Percentiles rank a stretch among this genome's conserved stretches.
These are phyloP conservation scores for Ricinus communis DNA, from an alignment of 345 rosid species.

Conservation along the genomic window DNA sequence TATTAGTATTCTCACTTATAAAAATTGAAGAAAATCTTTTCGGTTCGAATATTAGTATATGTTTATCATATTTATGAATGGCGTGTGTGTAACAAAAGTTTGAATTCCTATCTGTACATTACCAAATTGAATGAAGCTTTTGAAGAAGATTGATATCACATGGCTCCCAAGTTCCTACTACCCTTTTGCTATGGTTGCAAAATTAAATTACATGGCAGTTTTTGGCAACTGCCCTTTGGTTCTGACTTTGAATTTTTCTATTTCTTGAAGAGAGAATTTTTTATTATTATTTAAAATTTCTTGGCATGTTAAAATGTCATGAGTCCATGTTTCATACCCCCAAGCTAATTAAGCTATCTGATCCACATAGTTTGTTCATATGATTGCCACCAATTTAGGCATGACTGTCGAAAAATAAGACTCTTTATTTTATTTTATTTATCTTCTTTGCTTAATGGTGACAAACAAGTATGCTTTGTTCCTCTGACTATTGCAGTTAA, in stretches of 20 bases:
- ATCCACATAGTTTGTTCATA: constrained; percentile 12
- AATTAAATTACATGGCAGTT: background rate
- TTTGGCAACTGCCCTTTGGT: background rate
- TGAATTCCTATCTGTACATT: background rate
- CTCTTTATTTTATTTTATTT: background rate
- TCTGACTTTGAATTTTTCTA: background rate
- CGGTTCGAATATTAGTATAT: too few relatives aligned
- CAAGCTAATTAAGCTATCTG: too few relatives aligned
- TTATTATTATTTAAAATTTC: too few relatives aligned
- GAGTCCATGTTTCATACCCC: background rate
- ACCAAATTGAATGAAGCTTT: background rate
- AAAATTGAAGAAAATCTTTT: too few relatives aligned
- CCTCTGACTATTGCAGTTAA: background rate
- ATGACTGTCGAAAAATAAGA: constrained; percentile 9
- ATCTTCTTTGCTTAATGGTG: background rate
- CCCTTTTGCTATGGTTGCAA: background rate
- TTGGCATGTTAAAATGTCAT: background rate
- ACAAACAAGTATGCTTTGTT: background rate
- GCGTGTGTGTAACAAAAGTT: too few relatives aligned
- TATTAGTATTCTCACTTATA: too few relatives aligned
- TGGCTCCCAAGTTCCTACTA: background rate
- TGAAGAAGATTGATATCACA: background rate
- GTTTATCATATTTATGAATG: too few relatives aligned
- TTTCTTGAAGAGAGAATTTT: background rate
- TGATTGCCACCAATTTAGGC: constrained; percentile 17